Percentiles rank a stretch among this genome's conserved stretches.
These are phyloP conservation scores for Torulaspora franciscae DNA, from an alignment of 805 yeast genomes.

Conservation along the genomic window DNA sequence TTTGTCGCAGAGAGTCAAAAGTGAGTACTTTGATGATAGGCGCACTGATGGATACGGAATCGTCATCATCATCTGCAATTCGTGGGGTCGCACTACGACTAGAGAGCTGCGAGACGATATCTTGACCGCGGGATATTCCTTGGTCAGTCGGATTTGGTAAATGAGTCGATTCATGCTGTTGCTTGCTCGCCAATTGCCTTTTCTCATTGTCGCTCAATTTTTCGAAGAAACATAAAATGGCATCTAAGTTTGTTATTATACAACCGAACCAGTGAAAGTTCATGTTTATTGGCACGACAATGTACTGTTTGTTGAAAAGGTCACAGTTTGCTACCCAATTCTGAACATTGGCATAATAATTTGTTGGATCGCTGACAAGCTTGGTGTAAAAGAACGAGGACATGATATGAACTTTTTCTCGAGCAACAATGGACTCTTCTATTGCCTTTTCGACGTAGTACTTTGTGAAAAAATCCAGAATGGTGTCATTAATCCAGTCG, in stretches of 20 bases:
- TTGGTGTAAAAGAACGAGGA: conserved; percentile 81
- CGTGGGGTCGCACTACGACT: conserved; percentile 1
- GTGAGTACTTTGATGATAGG: conserved; percentile 45
- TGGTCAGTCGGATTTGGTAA: background rate
- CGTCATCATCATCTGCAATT: conserved; percentile 11
- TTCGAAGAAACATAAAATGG: conserved; percentile 17
- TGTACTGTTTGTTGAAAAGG: conserved; percentile 50
- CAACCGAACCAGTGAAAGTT: conserved; percentile 85
- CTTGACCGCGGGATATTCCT: background rate
- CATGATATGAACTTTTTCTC: conserved; percentile 50
- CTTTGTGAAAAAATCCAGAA: conserved; percentile 78
- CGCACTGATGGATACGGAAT: conserved; percentile 16
- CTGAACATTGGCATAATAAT: conserved; percentile 57
- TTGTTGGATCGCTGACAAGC: conserved; percentile 40
- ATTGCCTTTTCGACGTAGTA: conserved; percentile 44
- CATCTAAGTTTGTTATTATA: conserved; percentile 53
- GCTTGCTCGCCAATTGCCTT: background rate
- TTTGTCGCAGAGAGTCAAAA: conserved; percentile 69
- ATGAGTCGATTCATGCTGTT: background rate
- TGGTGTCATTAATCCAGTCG: conserved; percentile 85
- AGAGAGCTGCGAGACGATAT: background rate
- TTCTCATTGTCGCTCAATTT: conserved; percentile 3
- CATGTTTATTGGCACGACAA: conserved; percentile 79
- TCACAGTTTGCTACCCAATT: conserved; percentile 77
- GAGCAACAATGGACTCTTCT: conserved; percentile 28